Conservation (phyloP, 352 stramenopile genomes). For the Globisporangium heterothallicum region DNA sequence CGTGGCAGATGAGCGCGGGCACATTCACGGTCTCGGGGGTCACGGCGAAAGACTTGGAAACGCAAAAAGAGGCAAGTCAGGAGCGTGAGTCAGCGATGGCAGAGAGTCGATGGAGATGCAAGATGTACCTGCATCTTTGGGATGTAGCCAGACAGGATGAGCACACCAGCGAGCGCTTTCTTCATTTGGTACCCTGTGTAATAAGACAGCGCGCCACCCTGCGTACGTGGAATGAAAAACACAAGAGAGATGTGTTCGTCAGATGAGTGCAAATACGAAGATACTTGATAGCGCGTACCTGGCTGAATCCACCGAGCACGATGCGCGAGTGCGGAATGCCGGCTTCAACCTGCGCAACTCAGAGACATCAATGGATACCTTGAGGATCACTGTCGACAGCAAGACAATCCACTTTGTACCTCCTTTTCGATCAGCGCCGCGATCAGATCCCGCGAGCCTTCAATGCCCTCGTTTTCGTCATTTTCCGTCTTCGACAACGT, state of each 20-base stretch:
- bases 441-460: conserved; percentile 68
- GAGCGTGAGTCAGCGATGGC: neutral
- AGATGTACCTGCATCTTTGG: conserved; percentile 49
- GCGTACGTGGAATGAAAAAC: no score
- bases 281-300: no score
- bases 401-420: no score
- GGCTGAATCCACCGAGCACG: conserved; percentile 92
- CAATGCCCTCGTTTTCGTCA: conserved; percentile 88
- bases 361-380: neutral
- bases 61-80: no score
- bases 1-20: conserved; percentile 76
- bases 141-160: conserved; percentile 73
- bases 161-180: conserved; percentile 37
- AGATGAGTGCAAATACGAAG: no score
- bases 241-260: no score
- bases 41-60: conserved; percentile 56
- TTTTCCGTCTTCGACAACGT: conserved; percentile 83
- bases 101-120: neutral
- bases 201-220: conserved; percentile 30
- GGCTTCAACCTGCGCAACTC: conserved; percentile 20
- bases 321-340: conserved; percentile 88
- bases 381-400: no score
- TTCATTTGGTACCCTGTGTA: conserved; percentile 24
- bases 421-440: conserved; percentile 80
- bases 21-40: conserved; percentile 47